A percentile compares a stretch with the other conserved stretches of the same genome.
phyloP scores from a whole-genome alignment of 192 early-diverging fungal species.

The Entomortierella beljakovae region DNA sequence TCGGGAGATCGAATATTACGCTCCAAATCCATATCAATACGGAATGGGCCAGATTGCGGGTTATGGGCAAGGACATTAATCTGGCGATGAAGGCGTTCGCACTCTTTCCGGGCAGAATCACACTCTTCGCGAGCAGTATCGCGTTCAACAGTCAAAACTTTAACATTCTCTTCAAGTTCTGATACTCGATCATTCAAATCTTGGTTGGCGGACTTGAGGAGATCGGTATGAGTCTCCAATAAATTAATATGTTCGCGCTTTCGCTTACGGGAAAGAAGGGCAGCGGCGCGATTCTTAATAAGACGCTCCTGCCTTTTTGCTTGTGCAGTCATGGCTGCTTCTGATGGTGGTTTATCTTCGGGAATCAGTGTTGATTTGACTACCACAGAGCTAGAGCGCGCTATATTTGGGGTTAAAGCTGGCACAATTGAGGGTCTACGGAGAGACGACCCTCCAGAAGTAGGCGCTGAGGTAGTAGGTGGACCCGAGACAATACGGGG shows the following conservation, averaged over 20 bases:
- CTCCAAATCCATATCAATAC: slow-evolving; percentile 51
- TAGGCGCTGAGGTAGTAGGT: slow-evolving; percentile 1
- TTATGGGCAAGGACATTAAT: slow-evolving; percentile 24
- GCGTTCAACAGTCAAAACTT: slow-evolving; percentile 66
- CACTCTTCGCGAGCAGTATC: slow-evolving; percentile 43
- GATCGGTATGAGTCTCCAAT: slow-evolving; percentile 72
- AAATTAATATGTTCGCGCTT: slow-evolving; percentile 87
- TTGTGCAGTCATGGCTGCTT: slow-evolving; percentile 55
- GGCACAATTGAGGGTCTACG: slow-evolving; percentile 57
- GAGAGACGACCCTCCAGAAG: slow-evolving; percentile 9
- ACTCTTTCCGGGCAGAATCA: slow-evolving; percentile 51
- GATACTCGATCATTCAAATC: slow-evolving; percentile 66
- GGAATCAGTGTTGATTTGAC: slow-evolving; percentile 49
- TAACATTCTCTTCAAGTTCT: slow-evolving; percentile 68
- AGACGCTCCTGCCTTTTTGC: slow-evolving; percentile 87
- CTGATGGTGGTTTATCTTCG: slow-evolving; percentile 53
- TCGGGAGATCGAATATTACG: slow-evolving; percentile 33
- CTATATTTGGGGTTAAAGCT: slow-evolving; percentile 35
- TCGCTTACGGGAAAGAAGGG: slow-evolving; percentile 86
- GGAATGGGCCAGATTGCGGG: slow-evolving; percentile 11
- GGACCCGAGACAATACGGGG: slow-evolving; percentile 32
- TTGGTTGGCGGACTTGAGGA: slow-evolving; percentile 68
- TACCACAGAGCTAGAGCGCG: slow-evolving; percentile 46
- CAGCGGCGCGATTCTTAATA: slow-evolving; percentile 94
- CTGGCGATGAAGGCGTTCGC: slow-evolving; percentile 23